These are phyloP conservation scores for Diplocarpon mali DNA, from an alignment of 2,329 filamentous ascomycete species.

Conservation along the genomic window DNA sequence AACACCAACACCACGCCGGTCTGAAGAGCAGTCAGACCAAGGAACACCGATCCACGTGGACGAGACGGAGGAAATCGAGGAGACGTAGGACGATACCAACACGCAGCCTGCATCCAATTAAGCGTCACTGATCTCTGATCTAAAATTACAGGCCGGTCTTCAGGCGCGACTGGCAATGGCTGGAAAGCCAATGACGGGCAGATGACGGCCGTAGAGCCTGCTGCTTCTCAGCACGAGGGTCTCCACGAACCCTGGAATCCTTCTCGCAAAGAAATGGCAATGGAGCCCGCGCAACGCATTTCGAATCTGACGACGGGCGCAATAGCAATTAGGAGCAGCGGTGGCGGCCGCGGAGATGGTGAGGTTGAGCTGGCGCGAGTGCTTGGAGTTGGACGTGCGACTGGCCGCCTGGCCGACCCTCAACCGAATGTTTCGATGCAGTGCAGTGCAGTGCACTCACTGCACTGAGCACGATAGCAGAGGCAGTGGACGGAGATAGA, in stretches of 20 bases:
- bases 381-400: slow-evolving; percentile 4
- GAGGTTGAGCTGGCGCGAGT: slow-evolving; percentile 4
- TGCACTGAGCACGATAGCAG: not conserved
- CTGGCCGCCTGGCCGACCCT: slow-evolving; percentile 8
- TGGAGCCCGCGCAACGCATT: slow-evolving; percentile 26
- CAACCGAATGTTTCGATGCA: slow-evolving; percentile 10
- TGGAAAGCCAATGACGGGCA: slow-evolving; percentile 17
- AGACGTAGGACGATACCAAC: slow-evolving; percentile 8
- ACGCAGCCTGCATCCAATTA: slow-evolving; percentile 17
- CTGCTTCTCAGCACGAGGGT: slow-evolving; percentile 18
- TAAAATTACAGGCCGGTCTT: slow-evolving; percentile 24
- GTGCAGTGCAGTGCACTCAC: too few species aligned
- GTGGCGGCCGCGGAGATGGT: slow-evolving; percentile 15
- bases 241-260: slow-evolving; percentile 23
- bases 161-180: slow-evolving; percentile 17
- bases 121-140: slow-evolving; percentile 20
- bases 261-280: slow-evolving; percentile 18
- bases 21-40: slow-evolving; percentile 18
- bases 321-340: slow-evolving; percentile 19
- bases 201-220: slow-evolving; percentile 15
- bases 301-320: slow-evolving; percentile 21
- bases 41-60: slow-evolving; percentile 4
- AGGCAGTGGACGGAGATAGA: not conserved
- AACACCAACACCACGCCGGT: not conserved
- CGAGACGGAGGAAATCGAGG: slow-evolving; percentile 1